Percentiles rank a stretch among this genome's conserved stretches.
Conservation (phyloP, 441 rosid genomes). For the Cnidoscolus chayamansa region DNA sequence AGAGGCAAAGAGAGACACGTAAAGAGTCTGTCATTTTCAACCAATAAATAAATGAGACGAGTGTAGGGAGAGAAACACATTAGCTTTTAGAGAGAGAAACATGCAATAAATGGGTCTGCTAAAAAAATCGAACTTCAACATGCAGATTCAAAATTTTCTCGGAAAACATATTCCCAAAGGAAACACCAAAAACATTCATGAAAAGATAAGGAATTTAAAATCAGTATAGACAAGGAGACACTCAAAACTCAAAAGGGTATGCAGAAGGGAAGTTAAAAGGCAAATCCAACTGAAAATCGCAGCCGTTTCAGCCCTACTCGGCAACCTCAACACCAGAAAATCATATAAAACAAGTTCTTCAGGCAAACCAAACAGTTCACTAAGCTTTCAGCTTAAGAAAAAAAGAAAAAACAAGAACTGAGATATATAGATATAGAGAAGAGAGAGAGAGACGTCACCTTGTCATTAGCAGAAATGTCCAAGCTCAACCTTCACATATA, state of each 20-base stretch:
- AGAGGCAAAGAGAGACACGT: conserved; percentile 15
- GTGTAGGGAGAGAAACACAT: conserved; percentile 7
- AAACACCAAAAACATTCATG: background rate
- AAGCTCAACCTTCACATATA: background rate
- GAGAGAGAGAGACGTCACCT: background rate
- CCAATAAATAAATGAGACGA: conserved; percentile 20
- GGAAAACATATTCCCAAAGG: conserved; percentile 9
- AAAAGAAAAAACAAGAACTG: background rate
- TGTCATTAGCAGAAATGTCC: background rate
- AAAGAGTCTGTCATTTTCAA: conserved; percentile 29
- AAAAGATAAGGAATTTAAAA: no score
- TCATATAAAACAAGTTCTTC: background rate
- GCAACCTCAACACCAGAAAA: no score
- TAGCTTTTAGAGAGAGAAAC: background rate
- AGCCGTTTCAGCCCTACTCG: background rate
- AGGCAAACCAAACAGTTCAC: background rate
- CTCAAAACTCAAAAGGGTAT: background rate
- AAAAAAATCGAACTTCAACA: conserved; percentile 24
- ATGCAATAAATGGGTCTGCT: background rate
- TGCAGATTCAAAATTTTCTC: conserved; percentile 16
- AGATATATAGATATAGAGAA: background rate
- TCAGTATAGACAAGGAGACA: background rate
- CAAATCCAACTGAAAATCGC: background rate
- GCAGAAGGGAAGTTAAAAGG: background rate
- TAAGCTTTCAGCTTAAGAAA: background rate